phyloP scores from a whole-genome alignment of 2,329 filamentous ascomycete genomes.

The Exophiala oligosperma region DNA sequence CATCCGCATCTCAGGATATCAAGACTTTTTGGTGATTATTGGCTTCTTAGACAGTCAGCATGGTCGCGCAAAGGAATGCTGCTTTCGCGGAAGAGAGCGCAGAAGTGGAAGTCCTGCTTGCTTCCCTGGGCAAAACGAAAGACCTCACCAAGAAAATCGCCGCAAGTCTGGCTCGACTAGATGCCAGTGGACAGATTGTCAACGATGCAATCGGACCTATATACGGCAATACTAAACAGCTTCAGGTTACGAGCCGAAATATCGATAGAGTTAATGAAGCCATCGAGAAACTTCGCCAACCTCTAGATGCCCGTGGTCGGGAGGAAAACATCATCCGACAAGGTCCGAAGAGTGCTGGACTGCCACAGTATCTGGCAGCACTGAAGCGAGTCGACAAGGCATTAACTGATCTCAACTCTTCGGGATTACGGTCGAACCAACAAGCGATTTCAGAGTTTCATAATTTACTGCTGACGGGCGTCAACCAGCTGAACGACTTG shows the following conservation, averaged over 20 bases:
- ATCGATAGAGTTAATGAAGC: slow-evolving; percentile 82
- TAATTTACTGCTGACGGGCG: slow-evolving; percentile 74
- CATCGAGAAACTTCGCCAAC: slow-evolving; percentile 84
- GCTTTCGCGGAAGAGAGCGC: slow-evolving; percentile 66
- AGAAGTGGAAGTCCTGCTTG: slow-evolving; percentile 66
- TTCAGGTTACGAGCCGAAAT: slow-evolving; percentile 86
- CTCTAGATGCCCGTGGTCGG: slow-evolving; percentile 86
- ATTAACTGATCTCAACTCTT: slow-evolving; percentile 78
- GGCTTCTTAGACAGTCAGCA: slow-evolving; percentile 29
- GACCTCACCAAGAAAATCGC: slow-evolving; percentile 95
- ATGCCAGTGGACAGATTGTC: slow-evolving; percentile 85
- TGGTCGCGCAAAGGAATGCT: slow-evolving; percentile 58
- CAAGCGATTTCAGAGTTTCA: slow-evolving; percentile 80
- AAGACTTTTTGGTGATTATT: too few species aligned
- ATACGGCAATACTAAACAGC: slow-evolving; percentile 83
- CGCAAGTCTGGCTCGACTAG: slow-evolving; percentile 77
- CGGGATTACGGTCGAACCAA: slow-evolving; percentile 91
- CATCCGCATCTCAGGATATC: too few species aligned
- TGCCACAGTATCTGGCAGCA: slow-evolving; percentile 83
- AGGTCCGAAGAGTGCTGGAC: slow-evolving; percentile 78
- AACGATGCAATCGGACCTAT: slow-evolving; percentile 90
- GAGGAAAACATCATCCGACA: slow-evolving; percentile 89
- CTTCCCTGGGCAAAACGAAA: slow-evolving; percentile 84
- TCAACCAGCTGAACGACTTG: slow-evolving; percentile 77
- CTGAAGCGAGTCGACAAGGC: slow-evolving; percentile 86